Percentiles rank a stretch among this genome's conserved stretches.
These are phyloP conservation scores for Stemphylium lycopersici DNA, from an alignment of 2,329 filamentous ascomycete genomes.

Conservation along the genomic window DNA sequence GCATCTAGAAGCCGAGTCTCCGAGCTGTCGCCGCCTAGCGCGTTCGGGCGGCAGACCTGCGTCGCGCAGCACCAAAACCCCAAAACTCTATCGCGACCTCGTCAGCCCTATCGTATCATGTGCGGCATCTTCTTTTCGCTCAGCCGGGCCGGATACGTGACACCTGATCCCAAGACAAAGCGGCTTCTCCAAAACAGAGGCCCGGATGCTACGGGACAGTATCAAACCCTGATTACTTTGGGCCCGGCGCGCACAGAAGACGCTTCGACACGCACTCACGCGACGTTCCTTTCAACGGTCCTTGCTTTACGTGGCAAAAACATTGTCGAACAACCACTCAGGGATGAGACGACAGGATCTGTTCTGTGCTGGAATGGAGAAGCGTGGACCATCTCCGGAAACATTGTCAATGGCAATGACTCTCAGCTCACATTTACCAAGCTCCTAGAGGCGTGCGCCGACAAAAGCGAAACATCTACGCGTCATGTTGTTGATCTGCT, in stretches of 20 bases:
- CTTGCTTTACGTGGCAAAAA: slow-evolving; percentile 82
- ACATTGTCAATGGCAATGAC: slow-evolving; percentile 75
- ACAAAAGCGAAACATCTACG: slow-evolving; percentile 5
- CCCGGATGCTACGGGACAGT: slow-evolving; percentile 36
- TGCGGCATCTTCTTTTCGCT: slow-evolving; percentile 61
- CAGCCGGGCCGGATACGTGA: slow-evolving; percentile 35
- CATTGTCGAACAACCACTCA: slow-evolving; percentile 75
- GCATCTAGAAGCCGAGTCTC: slow-evolving; percentile 27
- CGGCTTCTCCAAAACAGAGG: slow-evolving; percentile 41
- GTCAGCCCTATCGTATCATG: slow-evolving; percentile 28
- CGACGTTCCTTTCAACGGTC: slow-evolving; percentile 81
- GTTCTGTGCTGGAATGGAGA: slow-evolving; percentile 97
- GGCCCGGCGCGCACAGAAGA: neutral
- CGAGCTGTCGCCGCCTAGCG: slow-evolving; percentile 18
- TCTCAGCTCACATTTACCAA: slow-evolving; percentile 70
- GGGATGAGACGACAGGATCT: slow-evolving; percentile 62
- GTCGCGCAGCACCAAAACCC: slow-evolving; percentile 13
- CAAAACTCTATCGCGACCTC: slow-evolving; percentile 14
- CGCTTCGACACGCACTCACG: slow-evolving; percentile 41
- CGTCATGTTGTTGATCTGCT: slow-evolving; percentile 30
- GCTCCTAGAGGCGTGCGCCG: slow-evolving; percentile 52
- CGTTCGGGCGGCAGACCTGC: slow-evolving; percentile 4
- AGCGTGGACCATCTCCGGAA: slow-evolving; percentile 76
- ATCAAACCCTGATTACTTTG: slow-evolving; percentile 21
- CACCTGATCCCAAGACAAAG: slow-evolving; percentile 32